Evolutionary conservation across 2,329 filamentous ascomycete genomes (phyloP), one percentile per base, ranked within the genome.

Genomic region (Claviceps sp.): DNA sequence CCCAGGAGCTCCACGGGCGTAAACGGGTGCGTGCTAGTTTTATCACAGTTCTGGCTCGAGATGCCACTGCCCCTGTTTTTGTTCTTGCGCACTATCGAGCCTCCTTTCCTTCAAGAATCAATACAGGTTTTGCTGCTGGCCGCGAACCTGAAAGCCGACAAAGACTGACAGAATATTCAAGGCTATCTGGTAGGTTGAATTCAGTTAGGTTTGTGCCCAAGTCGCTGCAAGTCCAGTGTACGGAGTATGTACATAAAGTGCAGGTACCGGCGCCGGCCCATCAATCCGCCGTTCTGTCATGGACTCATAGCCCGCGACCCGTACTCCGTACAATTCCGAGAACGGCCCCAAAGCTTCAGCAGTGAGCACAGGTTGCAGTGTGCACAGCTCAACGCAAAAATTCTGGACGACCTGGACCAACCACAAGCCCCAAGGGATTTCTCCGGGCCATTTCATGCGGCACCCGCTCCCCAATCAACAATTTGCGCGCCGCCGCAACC

Each of bases 381-480:
- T 34, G 30, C 30, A 34, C 9, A 11, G 66, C 67, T 69, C 67
- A 69, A 69, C 67, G 62, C 62, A 67, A 68, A 68, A 69, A 69
- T 69, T 67, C 63, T 64, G 61, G 62, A 60, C 59, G 26, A 34
- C 30, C 50, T 52, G 34, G 56, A 61, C 60, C 61, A 67, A 64
- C 53, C 55, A 56, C 45, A 41, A 56, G 49, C 66, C 67, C 67
- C 65, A 68, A 68, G 61, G 61, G 61, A 65, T 65, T 66, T 64
- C 57, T 55, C 48, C 49, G 49, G 53, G 54, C 52, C 62, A 59
- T 64, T 63, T 61, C 57, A 57, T 57, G 43, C 57, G 62, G 54
- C 58, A 7, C 18, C 18, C 46, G 56, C 59, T 55, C 60, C 61
- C 55, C 55, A 59, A 62, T 61, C 59, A 60, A 61, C 64, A 63